Base-by-base conservation (phyloP, 768 basidiomycete species). In the Wakefieldia striispora region DNA sequence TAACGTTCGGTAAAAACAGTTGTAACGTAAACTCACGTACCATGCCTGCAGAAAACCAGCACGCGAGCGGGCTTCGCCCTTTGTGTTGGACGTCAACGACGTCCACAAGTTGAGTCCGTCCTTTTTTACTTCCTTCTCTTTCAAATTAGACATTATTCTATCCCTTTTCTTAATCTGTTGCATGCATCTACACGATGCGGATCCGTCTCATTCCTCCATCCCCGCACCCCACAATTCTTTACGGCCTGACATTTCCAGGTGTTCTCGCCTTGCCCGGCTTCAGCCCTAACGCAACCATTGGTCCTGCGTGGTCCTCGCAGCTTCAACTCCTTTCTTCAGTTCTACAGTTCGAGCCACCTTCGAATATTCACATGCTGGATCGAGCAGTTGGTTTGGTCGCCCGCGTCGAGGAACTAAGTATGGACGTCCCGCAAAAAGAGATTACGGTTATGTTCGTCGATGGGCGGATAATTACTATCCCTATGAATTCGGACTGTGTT, bases 361-460 rank as follows among this genome's bases (percentile, higher is more conserved):
- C 65, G 0, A 70, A 69, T 16, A 65, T 83, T 9, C 83, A 85
- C 61, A 75, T 78, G 27, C 70, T 86, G 39, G 86, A 87, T 70
- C 75, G 76, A 55, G 73, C 82, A 19, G 79, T 77, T 6, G 82
- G 81, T 39, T 65, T 86, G 23, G 72, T 79, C 13, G 74, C 72
- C 41, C 70, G 85, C 31, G 65, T 84, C 26, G 71, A 75, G 38
- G 76, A 85, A 58, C 77, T 89, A n/a, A 69, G 72, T 8, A 83
- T 88, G 66, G 81, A 90, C 60, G 57, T 88, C 44, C 66, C 70
- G 10, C 63, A 62, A 21, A 64, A 67, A 33, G 72, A 73, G 38
- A 70, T 87, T 31, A 60, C 67, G 0, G 83, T 82, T 58, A 66
- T 62, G 40, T 87, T 86, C 57, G 67, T 82, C 31, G 86, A 86